Conservation (phyloP, 2,329 filamentous ascomycete species). For the Escovopsis sp. region DNA sequence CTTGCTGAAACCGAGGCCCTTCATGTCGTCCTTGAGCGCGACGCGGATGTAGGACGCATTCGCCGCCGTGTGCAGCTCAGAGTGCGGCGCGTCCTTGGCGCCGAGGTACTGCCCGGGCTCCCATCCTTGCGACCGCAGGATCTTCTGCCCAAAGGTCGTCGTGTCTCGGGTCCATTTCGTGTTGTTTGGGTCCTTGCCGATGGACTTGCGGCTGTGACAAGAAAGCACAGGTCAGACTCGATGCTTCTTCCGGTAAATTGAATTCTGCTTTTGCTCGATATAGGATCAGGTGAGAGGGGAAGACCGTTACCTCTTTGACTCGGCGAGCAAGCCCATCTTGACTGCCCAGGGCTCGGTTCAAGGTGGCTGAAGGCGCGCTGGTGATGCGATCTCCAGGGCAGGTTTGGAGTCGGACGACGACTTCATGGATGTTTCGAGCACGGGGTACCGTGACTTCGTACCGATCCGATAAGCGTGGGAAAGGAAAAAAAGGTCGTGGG, state of each 20-base stretch:
- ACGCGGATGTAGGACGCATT: slow-evolving; percentile 79
- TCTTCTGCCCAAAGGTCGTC: slow-evolving; percentile 73
- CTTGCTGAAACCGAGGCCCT: slow-evolving; percentile 72
- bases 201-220: slow-evolving; percentile 36
- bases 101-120: slow-evolving; percentile 71
- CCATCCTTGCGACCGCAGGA: slow-evolving; percentile 83
- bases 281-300: slow-evolving; percentile 5
- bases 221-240: too few species aligned
- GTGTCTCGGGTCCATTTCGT: slow-evolving; percentile 80
- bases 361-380: too few species aligned
- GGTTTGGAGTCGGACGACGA: background rate
- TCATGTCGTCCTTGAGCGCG: slow-evolving; percentile 73
- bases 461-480: background rate
- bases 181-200: slow-evolving; percentile 89
- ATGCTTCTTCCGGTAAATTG: too few species aligned
- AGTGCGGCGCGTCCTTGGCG: slow-evolving; percentile 57
- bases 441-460: too few species aligned
- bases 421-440: too few species aligned
- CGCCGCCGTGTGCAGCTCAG: slow-evolving; percentile 61
- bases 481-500: slow-evolving; percentile 18
- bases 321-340: slow-evolving; percentile 21
- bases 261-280: too few species aligned
- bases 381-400: too few species aligned
- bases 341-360: background rate
- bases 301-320: slow-evolving; percentile 17